These are phyloP conservation scores for Blastomyces silverae DNA, from an alignment of 2,329 filamentous ascomycete genomes.

Conservation along the genomic window DNA sequence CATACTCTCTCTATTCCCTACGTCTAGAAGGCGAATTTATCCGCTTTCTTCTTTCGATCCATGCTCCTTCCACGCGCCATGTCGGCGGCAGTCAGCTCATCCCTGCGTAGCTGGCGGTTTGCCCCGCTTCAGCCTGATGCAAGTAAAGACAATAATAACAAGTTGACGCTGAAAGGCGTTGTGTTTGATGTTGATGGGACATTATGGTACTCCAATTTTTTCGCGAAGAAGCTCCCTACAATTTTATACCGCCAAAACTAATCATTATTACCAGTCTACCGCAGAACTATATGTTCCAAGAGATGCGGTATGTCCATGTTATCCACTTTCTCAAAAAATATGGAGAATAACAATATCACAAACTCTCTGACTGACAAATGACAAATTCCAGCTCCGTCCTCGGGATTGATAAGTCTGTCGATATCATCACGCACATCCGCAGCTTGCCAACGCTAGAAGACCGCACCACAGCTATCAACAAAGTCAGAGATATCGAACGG, in stretches of 20 bases:
- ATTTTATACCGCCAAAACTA: background rate
- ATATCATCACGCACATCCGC: slow-evolving; percentile 88
- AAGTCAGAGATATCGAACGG: slow-evolving; percentile 73
- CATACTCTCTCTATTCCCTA: background rate
- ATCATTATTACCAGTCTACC: slow-evolving; percentile 55
- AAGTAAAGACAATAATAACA: slow-evolving; percentile 26
- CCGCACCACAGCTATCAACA: slow-evolving; percentile 60
- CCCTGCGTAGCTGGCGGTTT: slow-evolving; percentile 41
- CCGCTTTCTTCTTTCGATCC: background rate
- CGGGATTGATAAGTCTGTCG: slow-evolving; percentile 61
- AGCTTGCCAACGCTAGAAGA: slow-evolving; percentile 55
- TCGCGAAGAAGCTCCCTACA: background rate
- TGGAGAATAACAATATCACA: background rate
- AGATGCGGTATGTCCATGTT: slow-evolving; percentile 60
- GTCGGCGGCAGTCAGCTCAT: slow-evolving; percentile 22
- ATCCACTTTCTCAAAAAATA: background rate
- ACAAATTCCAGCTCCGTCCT: slow-evolving; percentile 48
- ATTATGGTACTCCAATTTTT: slow-evolving; percentile 56
- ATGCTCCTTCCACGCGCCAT: slow-evolving; percentile 10
- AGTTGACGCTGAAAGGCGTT: slow-evolving; percentile 49
- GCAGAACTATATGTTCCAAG: slow-evolving; percentile 89
- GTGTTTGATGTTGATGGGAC: slow-evolving; percentile 96
- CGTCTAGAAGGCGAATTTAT: background rate
- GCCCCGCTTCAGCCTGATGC: slow-evolving; percentile 43
- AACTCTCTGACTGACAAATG: slow-evolving; percentile 28